These are phyloP conservation scores for Blastobotrys persicus DNA, from an alignment of 1,139 yeast genomes.

Conservation along the genomic window DNA sequence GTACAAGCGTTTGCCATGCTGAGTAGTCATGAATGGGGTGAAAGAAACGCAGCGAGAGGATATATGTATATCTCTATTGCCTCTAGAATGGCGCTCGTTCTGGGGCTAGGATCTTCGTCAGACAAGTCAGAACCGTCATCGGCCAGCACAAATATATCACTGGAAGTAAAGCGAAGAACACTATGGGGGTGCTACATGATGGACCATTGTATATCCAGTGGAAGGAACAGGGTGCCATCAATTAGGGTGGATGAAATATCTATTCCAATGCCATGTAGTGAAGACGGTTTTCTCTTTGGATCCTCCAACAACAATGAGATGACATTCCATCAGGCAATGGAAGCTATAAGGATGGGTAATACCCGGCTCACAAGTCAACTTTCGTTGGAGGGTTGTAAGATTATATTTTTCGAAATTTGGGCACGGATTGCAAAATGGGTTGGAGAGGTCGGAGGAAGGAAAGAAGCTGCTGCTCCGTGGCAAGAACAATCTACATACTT, in stretches of 20 bases:
- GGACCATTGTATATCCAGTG: slow-evolving; percentile 20
- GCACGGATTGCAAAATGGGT: slow-evolving; percentile 18
- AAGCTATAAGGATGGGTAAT: not conserved
- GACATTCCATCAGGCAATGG: slow-evolving; percentile 3
- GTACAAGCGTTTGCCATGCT: slow-evolving; percentile 19
- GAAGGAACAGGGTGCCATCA: slow-evolving; percentile 16
- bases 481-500: slow-evolving; percentile 12
- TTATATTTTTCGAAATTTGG: slow-evolving; percentile 19
- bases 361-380: slow-evolving; percentile 10
- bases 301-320: not conserved
- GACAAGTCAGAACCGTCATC: slow-evolving; percentile 11
- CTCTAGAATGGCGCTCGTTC: slow-evolving; percentile 11
- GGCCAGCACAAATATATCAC: slow-evolving; percentile 1
- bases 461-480: slow-evolving; percentile 17
- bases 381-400: slow-evolving; percentile 13
- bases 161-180: slow-evolving; percentile 16
- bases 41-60: slow-evolving; percentile 15
- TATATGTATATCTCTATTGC: slow-evolving; percentile 17
- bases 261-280: slow-evolving; percentile 17
- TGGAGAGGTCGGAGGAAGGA: slow-evolving; percentile 19
- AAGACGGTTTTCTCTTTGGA: slow-evolving; percentile 17
- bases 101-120: slow-evolving; percentile 15
- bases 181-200: slow-evolving; percentile 19
- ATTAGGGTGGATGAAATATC: slow-evolving; percentile 14
- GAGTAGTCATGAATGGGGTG: slow-evolving; percentile 21